A percentile compares a stretch with the other conserved stretches of the same genome.
These are phyloP conservation scores for Plantago rigida DNA, from an alignment of 305 asterid species.

Conservation along the genomic window DNA sequence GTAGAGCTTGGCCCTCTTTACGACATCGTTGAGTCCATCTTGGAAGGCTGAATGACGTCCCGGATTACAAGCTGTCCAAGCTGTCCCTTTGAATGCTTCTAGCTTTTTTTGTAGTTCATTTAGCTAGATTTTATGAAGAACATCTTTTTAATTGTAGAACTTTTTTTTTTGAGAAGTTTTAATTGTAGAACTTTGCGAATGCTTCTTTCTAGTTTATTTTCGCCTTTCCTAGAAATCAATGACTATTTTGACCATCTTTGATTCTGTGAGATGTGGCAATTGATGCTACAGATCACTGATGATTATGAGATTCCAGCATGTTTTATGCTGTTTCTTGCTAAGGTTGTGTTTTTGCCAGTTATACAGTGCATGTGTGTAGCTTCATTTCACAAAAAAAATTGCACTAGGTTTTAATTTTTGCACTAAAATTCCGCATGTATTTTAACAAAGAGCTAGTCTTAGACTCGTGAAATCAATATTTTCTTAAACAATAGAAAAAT, in stretches of 20 bases:
- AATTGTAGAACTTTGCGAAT: background rate
- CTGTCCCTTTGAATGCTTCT: background rate
- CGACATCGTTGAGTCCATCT: conserved; percentile 38
- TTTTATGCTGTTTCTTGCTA: background rate
- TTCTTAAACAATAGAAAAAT: no score
- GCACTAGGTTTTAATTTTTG: no score
- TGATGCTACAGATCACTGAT: background rate
- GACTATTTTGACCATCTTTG: background rate
- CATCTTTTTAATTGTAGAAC: background rate
- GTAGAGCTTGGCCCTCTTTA: conserved; percentile 47
- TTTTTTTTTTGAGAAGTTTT: no score
- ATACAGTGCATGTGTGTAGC: background rate
- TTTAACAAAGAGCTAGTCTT: no score
- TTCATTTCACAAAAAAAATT: background rate
- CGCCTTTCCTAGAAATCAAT: background rate
- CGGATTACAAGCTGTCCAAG: background rate
- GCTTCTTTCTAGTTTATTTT: background rate
- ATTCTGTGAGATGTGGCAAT: background rate
- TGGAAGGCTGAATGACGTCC: conserved; percentile 6
- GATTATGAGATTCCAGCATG: background rate
- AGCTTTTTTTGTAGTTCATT: background rate
- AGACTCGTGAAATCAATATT: no score
- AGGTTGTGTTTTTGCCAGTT: background rate
- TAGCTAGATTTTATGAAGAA: background rate
- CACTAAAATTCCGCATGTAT: no score